Evolutionary conservation across 495 filamentous ascomycete species (phyloP).

Genomic region (Tricharina praecox): DNA sequence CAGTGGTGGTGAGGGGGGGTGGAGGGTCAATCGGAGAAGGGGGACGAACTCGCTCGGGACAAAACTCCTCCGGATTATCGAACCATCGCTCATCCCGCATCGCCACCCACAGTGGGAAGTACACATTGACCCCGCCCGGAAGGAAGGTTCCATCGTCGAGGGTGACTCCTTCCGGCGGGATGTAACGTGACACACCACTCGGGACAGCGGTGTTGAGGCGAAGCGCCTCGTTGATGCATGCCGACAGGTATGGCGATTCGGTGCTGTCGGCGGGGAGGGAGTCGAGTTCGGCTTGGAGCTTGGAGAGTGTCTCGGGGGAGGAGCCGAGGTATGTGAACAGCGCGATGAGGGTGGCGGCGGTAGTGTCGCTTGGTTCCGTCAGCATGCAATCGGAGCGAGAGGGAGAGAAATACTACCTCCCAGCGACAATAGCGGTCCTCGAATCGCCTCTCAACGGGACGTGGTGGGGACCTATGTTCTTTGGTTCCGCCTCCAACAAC

Average conservation of each 20-base stretch:
- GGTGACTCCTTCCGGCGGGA: constrained; percentile 33
- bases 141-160: constrained; percentile 33
- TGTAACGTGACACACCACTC: constrained; percentile 31
- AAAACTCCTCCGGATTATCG: neutral
- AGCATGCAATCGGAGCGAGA: neutral
- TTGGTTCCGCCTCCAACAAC: constrained; percentile 7
- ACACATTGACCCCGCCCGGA: constrained; percentile 31
- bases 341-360: constrained; percentile 7
- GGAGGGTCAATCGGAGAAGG: no score
- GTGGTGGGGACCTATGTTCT: neutral
- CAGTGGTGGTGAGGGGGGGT: constrained; percentile 26
- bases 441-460: constrained; percentile 6
- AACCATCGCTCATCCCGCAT: constrained; percentile 16
- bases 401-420: constrained; percentile 4
- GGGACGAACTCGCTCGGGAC: constrained; percentile 1
- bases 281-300: constrained; percentile 7
- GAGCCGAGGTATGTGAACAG: constrained; percentile 7
- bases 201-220: constrained; percentile 38
- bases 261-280: neutral
- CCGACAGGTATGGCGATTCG: constrained; percentile 28
- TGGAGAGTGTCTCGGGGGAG: neutral
- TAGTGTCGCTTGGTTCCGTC: constrained; percentile 8
- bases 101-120: constrained; percentile 16
- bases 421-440: constrained; percentile 6
- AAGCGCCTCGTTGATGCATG: constrained; percentile 39